Base-by-base conservation (phyloP, 2,329 filamentous ascomycete species). In the Aphanocladium album region DNA sequence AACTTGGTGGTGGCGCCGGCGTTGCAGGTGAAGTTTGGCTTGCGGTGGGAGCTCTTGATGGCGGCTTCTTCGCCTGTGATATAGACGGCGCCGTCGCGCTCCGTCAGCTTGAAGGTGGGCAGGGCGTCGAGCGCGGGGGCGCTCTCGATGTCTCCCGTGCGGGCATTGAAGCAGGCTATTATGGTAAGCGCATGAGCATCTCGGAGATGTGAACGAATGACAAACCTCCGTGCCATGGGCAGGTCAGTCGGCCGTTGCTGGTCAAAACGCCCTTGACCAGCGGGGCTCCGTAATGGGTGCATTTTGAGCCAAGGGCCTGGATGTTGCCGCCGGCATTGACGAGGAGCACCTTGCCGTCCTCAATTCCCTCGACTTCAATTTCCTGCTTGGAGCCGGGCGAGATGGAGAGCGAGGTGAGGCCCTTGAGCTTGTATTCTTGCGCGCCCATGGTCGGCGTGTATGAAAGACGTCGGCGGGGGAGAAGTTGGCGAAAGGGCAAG, bases 201-300 rank as follows among this genome's bases (percentile, higher is more conserved):
- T 30, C 55, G 19, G 4, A 16, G 5, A 8, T 21, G 4, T 17
- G 9, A 9, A 17, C 9, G 1, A 30, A 33, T 27, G 19, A 73
- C 80, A 65, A 72, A 95, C 91, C 91, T 78, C 93, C 93, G 73
- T 98, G 93, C 95, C 95, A 98, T 3, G 93, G 92, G 73, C 95
- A 99, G 7, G 91, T 96, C 64, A 99, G 76, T 55, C 91, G 83
- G 5, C 95, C 95, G 66, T 89, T 87, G 2, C 85, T 84, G 8
- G 90, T 90, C 64, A 99, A 76, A 8, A 98, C 87, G 58, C 95
- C 95, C 67, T 93, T 91, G 57, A 87, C 85, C 65, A 99, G 77
- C 16, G 95, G 95, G 45, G 93, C 95, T 37, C 95, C 93, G 72
- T 96, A 98, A 76, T 98, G 93, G 11, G 86, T 89, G 73, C 95